Evolutionary conservation across 1,284 basidiomycete genomes (phyloP), one percentile per base, ranked within the genome.

Genomic region (Entoloma clypeatum): DNA sequence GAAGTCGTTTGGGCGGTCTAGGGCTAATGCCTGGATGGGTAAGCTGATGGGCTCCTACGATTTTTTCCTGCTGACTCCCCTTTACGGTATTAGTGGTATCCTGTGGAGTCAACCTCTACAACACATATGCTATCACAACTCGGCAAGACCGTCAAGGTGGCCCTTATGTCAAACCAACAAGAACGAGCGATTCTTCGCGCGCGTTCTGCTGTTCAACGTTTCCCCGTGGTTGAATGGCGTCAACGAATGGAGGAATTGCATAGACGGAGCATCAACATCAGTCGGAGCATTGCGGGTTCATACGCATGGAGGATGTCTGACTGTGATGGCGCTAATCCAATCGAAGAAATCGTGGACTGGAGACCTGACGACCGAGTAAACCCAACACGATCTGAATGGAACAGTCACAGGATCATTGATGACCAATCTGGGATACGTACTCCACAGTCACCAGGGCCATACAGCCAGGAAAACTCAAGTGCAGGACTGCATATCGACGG

Each of bases 11-110:
- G 21, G 92, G 92, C 63, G 92, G 92, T 74, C 75, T 95, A 32
- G 92, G 92, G 68, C 71, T 95, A 51, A 95, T 95, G 92, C 92
- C 92, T 57, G 92, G 92, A 71, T 94, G 92, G 92, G 88, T 91
- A 62, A 57, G 84, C n/a, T 75, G 21, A 33, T 36, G 37, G 24
- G 3, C 23, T 13, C 1, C 36, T 34, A 19, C 11, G 16, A 16
- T 29, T 56, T 39, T 28, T 43, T 61, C 26, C 36, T 43, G 48
- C 39, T 10, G 11, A 10, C 7, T 29, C 21, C 5, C 14, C 24
- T 45, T 44, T 21, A 9, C 19, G n/a, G 33, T 37, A 50, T 3
- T 43, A 91, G 88, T 94, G 92, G 91, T 94, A 92, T 75, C 92
- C 91, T 43, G 92, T 95, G 33, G 92, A 95, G 66, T 92, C 88